phyloP scores from a whole-genome alignment of 129 eudicot genomes.

The Smallanthus sonchifolius region DNA sequence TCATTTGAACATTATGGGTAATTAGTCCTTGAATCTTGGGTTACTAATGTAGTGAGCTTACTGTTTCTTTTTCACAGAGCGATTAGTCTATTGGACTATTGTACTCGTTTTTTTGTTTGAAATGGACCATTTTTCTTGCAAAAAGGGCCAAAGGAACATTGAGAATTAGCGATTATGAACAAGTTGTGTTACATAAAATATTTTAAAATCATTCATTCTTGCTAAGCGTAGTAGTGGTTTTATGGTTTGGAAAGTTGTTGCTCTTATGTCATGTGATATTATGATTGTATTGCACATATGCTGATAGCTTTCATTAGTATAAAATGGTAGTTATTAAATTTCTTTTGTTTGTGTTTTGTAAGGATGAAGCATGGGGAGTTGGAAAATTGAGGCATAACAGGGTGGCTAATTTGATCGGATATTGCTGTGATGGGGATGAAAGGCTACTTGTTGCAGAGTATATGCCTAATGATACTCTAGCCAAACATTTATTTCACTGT shows the following conservation, averaged over 20 bases:
- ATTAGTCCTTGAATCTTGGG: not conserved
- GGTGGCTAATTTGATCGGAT: slow-evolving; percentile 77
- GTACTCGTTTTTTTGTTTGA: not conserved
- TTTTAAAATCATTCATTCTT: not conserved
- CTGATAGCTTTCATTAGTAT: not conserved
- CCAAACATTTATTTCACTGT: slow-evolving; percentile 86
- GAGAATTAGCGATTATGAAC: not conserved
- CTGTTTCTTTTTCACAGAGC: not conserved
- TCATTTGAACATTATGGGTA: not conserved
- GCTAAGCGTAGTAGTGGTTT: not conserved
- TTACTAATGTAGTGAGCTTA: not conserved
- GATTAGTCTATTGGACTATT: not conserved
- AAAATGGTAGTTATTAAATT: not conserved
- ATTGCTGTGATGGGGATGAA: slow-evolving; percentile 90
- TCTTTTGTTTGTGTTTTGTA: not conserved
- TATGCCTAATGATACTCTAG: slow-evolving; percentile 85
- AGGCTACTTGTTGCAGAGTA: slow-evolving; percentile 90
- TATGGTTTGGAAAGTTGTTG: not conserved
- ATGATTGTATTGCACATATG: not conserved
- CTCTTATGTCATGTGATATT: not conserved
- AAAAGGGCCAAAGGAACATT: not conserved
- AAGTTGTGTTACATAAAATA: not conserved
- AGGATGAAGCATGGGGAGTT: slow-evolving; percentile 95
- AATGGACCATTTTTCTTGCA: not conserved
- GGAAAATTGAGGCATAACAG: slow-evolving; percentile 82